Evolutionary conservation across 352 stramenopile species (phyloP).

Genomic region (Pythium utonaiense): DNA sequence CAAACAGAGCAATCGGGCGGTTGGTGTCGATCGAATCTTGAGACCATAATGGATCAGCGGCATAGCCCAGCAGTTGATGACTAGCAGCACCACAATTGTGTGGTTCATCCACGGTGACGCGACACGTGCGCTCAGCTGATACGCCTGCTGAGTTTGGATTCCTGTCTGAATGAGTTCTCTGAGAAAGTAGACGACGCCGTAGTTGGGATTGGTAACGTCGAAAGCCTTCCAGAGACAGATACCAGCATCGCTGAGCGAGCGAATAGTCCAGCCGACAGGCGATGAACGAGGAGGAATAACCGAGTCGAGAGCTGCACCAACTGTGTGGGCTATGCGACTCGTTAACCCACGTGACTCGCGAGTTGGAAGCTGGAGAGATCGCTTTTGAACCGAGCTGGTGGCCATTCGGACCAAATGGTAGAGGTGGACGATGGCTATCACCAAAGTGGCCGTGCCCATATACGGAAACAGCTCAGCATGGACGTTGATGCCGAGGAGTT

Average conservation of each 20-base stretch:
- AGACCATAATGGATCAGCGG: constrained; percentile 14
- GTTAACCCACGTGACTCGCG: neutral
- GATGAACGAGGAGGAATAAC: neutral
- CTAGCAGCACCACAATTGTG: constrained; percentile 18
- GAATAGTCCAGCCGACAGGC: neutral
- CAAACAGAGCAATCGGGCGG: constrained; percentile 10
- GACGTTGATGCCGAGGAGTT: constrained; percentile 1
- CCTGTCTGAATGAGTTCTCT: constrained; percentile 25
- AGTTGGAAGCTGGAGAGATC: neutral
- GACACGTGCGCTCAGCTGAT: constrained; percentile 20
- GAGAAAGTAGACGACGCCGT: constrained; percentile 18
- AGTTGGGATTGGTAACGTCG: constrained; percentile 17
- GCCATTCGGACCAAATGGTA: neutral
- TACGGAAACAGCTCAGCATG: neutral
- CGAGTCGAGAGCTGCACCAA: neutral
- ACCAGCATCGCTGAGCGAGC: neutral
- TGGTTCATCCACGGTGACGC: constrained; percentile 24
- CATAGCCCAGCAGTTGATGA: constrained; percentile 31
- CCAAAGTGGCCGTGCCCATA: neutral
- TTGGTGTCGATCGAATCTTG: neutral
- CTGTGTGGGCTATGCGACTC: neutral
- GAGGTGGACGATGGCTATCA: neutral
- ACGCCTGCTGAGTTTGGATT: constrained; percentile 30
- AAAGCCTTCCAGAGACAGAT: constrained; percentile 10
- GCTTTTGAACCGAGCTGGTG: neutral